Evolutionary conservation across 768 basidiomycete genomes (phyloP).

Genomic region (Termitomyces sp.): DNA sequence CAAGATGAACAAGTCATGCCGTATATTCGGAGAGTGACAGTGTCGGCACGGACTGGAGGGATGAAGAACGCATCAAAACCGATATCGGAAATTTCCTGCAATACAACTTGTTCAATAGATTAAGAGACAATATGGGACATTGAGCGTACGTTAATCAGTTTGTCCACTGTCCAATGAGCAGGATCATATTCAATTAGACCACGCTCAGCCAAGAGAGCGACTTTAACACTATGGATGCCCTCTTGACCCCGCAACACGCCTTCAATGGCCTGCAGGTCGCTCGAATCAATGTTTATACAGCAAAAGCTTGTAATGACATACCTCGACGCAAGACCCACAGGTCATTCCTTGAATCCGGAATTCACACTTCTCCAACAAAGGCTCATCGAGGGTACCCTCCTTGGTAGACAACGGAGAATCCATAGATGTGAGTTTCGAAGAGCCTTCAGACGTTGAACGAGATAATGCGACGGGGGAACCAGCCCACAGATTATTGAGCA

Average conservation of each 20-base stretch:
- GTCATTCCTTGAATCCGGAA: constrained; percentile 88
- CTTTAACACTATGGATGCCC: constrained; percentile 90
- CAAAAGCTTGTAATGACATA: constrained; percentile 27
- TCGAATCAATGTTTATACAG: neutral
- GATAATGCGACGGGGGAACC: constrained; percentile 12
- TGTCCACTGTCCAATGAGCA: constrained; percentile 71
- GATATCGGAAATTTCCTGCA: constrained; percentile 89
- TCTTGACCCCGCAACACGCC: constrained; percentile 74
- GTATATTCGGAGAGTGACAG: constrained; percentile 74
- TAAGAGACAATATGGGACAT: neutral
- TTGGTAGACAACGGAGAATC: constrained; percentile 13
- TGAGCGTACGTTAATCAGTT: constrained; percentile 65
- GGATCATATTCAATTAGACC: constrained; percentile 90
- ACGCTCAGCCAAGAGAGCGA: constrained; percentile 96
- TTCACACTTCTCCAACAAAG: constrained; percentile 58
- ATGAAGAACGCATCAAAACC: constrained; percentile 88
- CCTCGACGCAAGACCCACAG: constrained; percentile 86
- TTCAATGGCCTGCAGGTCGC: constrained; percentile 64
- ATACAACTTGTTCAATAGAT: neutral
- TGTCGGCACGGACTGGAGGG: constrained; percentile 59
- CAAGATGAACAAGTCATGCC: constrained; percentile 92
- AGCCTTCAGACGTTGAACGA: constrained; percentile 6
- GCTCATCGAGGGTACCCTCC: constrained; percentile 17
- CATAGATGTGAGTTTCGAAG: constrained; percentile 1
- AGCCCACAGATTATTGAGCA: constrained; percentile 17